phyloP scores from a whole-genome alignment of 2,329 filamentous ascomycete genomes.

The Phoma sp. region DNA sequence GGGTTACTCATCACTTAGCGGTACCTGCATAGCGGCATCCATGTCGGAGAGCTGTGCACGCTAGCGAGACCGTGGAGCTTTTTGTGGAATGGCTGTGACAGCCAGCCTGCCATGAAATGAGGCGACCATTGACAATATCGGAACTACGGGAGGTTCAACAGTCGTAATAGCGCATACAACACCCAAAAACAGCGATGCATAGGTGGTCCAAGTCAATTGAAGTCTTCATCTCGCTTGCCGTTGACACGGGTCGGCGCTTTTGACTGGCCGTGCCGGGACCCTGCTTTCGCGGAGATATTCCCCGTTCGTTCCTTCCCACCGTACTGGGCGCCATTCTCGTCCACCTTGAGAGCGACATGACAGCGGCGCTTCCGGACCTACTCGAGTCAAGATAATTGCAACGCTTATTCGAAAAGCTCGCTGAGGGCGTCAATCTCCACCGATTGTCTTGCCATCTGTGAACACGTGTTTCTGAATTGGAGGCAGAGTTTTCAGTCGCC shows the following conservation, averaged over 20 bases:
- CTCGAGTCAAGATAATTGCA: not conserved
- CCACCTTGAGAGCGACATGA: constrained; percentile 3
- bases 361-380: constrained; percentile 1
- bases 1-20: constrained; percentile 4
- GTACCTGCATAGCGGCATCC: constrained; percentile 2
- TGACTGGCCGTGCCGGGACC: not conserved
- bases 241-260: constrained; percentile 4
- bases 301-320: constrained; percentile 6
- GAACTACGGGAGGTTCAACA: too few relatives aligned
- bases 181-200: too few relatives aligned
- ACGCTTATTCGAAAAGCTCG: not conserved
- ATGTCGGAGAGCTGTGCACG: not conserved
- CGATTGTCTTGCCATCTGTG: not conserved
- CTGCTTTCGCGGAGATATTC: constrained; percentile 10
- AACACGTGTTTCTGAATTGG: not conserved
- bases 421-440: not conserved
- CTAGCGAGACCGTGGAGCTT: not conserved
- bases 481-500: constrained; percentile 8
- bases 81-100: not conserved
- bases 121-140: not conserved
- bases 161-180: too few relatives aligned
- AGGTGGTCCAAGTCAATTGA: not conserved
- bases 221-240: constrained; percentile 7
- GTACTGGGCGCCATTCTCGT: not conserved
- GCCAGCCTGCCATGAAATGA: not conserved